A percentile compares a stretch with the other conserved stretches of the same genome.
Conservation (phyloP, 2,329 filamentous ascomycete genomes). For the Colletotrichum falcatum region DNA sequence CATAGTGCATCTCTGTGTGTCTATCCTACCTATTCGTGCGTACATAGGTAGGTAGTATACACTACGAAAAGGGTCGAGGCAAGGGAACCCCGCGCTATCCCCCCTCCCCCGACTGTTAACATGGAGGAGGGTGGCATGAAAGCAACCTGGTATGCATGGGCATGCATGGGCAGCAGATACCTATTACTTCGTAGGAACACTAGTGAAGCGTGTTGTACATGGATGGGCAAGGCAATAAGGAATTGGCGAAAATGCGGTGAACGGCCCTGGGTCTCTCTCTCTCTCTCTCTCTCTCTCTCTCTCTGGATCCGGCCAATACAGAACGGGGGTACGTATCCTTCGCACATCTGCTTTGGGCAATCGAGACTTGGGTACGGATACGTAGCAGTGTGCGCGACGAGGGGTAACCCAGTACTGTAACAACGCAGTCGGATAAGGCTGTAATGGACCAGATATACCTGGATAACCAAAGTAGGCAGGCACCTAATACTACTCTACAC, state of each 20-base stretch:
- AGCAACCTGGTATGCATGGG: not conserved
- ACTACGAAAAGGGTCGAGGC: too few relatives aligned
- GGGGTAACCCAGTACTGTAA: too few relatives aligned
- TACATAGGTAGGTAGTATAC: too few relatives aligned
- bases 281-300: not conserved
- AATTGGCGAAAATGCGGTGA: conserved; percentile 35
- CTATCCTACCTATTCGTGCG: not conserved
- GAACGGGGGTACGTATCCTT: not conserved
- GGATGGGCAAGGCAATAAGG: not conserved
- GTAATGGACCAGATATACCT: not conserved
- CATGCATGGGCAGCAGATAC: not conserved
- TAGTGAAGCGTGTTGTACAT: not conserved
- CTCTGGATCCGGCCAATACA: not conserved
- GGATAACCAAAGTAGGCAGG: too few relatives aligned
- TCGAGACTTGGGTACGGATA: not conserved
- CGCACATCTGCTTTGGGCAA: not conserved
- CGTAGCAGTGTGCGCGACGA: too few relatives aligned
- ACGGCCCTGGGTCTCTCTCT: conserved; percentile 24
- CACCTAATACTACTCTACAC: not conserved
- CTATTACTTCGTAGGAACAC: not conserved
- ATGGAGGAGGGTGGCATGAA: not conserved
- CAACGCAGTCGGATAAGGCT: not conserved
- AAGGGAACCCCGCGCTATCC: not conserved
- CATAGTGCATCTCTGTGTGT: not conserved
- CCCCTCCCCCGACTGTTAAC: not conserved